phyloP scores from a whole-genome alignment of 2,329 filamentous ascomycete species.

The Hypoxylon sp. region DNA sequence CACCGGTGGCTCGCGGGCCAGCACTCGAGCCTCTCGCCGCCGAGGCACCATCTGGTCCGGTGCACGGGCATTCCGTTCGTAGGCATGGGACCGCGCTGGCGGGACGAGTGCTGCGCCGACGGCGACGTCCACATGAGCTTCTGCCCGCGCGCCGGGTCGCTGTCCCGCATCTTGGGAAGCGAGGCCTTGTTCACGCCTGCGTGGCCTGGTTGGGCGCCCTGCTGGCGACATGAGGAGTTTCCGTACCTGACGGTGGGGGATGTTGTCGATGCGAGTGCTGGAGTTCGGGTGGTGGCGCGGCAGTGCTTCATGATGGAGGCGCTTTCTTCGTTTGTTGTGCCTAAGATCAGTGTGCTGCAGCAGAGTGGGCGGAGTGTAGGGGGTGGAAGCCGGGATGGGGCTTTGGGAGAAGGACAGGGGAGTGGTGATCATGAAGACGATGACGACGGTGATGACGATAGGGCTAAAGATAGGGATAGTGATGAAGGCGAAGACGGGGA shows the following conservation, averaged over 20 bases:
- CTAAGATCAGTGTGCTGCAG: constrained; percentile 49
- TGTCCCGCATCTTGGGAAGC: constrained; percentile 31
- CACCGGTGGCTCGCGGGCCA: constrained; percentile 59
- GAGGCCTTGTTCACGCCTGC: background rate
- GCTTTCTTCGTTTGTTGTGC: constrained; percentile 55
- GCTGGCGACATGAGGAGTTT: constrained; percentile 64
- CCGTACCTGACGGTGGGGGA: constrained; percentile 59
- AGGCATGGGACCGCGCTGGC: constrained; percentile 59
- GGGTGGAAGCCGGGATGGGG: constrained; percentile 29
- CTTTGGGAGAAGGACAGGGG: constrained; percentile 14
- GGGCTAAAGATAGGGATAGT: too few species aligned
- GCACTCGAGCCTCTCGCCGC: constrained; percentile 52
- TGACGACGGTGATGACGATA: too few species aligned
- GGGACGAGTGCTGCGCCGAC: constrained; percentile 56
- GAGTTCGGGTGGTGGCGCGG: constrained; percentile 55
- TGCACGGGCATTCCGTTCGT: constrained; percentile 63
- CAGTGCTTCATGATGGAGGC: constrained; percentile 59
- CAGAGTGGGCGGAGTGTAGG: too few species aligned
- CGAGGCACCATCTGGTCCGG: constrained; percentile 55
- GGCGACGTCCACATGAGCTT: constrained; percentile 54
- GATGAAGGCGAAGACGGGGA: constrained; percentile 3
- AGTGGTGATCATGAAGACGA: too few species aligned
- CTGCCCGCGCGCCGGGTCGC: constrained; percentile 55
- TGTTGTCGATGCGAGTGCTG: constrained; percentile 54
- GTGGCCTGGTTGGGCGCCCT: constrained; percentile 52